Evolutionary conservation across 164 flowering plant species (phyloP).

Genomic region (Berberis thunbergii): DNA sequence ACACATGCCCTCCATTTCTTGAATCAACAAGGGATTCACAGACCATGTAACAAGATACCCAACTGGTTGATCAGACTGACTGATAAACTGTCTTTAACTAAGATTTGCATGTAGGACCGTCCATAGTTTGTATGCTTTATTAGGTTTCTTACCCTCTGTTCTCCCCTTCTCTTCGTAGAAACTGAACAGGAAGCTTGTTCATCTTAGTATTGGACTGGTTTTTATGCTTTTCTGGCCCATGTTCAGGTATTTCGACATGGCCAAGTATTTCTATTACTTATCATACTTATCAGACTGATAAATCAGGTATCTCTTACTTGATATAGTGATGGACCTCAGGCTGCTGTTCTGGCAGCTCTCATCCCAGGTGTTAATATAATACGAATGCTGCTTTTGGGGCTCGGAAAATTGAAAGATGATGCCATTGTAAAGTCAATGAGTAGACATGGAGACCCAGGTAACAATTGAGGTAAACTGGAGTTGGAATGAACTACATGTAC

Average conservation of each 20-base stretch:
- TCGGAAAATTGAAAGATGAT: slow-evolving; percentile 74
- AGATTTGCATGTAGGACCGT: background rate
- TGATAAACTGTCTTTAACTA: background rate
- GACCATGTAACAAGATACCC: background rate
- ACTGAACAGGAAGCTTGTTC: slow-evolving; percentile 76
- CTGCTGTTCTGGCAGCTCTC: slow-evolving; percentile 61
- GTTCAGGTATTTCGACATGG: slow-evolving; percentile 52
- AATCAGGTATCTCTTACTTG: background rate
- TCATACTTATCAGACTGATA: slow-evolving; percentile 5
- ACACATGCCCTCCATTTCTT: too few species aligned
- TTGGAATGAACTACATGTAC: too few species aligned
- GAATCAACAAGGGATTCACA: too few species aligned
- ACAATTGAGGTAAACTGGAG: background rate
- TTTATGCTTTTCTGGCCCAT: slow-evolving; percentile 97
- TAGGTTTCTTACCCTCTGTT: background rate
- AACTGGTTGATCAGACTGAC: too few species aligned
- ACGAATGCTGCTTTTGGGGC: slow-evolving; percentile 69
- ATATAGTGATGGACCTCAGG: slow-evolving; percentile 50
- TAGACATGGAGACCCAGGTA: slow-evolving; percentile 88
- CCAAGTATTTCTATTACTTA: slow-evolving; percentile 2
- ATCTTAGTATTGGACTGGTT: slow-evolving; percentile 71
- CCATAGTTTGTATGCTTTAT: too few species aligned
- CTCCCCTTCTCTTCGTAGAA: slow-evolving; percentile 30
- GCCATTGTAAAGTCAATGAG: slow-evolving; percentile 83
- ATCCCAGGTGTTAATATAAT: slow-evolving; percentile 71